A percentile compares a stretch with the other conserved stretches of the same genome.
Evolutionary conservation across 2,329 filamentous ascomycete species (phyloP).

Genomic region (Pseudopyricularia javanii): DNA sequence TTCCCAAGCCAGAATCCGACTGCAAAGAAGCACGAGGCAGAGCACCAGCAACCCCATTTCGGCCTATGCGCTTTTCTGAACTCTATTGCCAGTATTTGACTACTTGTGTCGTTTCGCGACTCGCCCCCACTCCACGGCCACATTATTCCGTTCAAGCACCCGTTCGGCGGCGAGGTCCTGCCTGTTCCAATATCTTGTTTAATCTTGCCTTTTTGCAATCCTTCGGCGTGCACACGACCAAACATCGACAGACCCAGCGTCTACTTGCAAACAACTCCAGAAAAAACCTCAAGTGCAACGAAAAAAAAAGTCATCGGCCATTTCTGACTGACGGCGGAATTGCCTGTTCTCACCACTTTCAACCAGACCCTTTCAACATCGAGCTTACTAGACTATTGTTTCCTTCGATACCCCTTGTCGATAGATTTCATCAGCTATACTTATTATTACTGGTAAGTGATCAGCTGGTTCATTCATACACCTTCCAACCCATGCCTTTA

Average conservation of each 20-base stretch:
- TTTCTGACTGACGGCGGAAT: not conserved
- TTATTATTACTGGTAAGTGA: not conserved
- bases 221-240: not conserved
- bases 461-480: not conserved
- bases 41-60: not conserved
- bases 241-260: not conserved
- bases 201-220: not conserved
- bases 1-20: not conserved
- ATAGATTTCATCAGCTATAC: conserved; percentile 1
- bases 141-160: not conserved
- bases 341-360: not conserved
- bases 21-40: not conserved
- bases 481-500: not conserved
- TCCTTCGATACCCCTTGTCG: conserved; percentile 3
- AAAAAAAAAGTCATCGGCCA: not conserved
- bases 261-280: not conserved
- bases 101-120: not conserved
- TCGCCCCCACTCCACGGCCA: too few relatives aligned
- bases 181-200: not conserved
- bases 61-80: not conserved
- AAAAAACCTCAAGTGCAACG: not conserved
- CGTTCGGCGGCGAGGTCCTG: not conserved
- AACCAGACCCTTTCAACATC: not conserved
- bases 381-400: conserved; percentile 2
- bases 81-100: not conserved